A percentile compares a stretch with the other conserved stretches of the same genome.
Evolutionary conservation across 1,139 yeast genomes (phyloP).

Genomic region (Magnusiomyces clavatus): DNA sequence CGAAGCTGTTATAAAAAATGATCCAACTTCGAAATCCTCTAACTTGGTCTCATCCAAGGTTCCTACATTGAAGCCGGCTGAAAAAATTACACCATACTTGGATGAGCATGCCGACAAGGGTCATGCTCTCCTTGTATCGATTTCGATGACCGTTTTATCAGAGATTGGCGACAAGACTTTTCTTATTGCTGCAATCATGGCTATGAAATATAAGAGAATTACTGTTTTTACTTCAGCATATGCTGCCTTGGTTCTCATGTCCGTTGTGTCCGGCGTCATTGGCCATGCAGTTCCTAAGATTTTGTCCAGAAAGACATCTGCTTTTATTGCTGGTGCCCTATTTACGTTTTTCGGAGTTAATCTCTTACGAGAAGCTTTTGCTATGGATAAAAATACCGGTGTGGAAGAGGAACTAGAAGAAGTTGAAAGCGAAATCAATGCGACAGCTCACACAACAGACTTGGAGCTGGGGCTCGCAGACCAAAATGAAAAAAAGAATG

Average conservation of each 20-base stretch:
- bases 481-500: slow-evolving; percentile 20
- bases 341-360: slow-evolving; percentile 79
- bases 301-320: slow-evolving; percentile 72
- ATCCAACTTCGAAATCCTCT: too few species aligned
- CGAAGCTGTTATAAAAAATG: too few species aligned
- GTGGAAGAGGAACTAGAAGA: slow-evolving; percentile 95
- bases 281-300: slow-evolving; percentile 89
- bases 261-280: slow-evolving; percentile 78
- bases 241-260: slow-evolving; percentile 82
- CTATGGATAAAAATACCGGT: slow-evolving; percentile 73
- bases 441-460: slow-evolving; percentile 42
- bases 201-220: slow-evolving; percentile 82
- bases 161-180: slow-evolving; percentile 98
- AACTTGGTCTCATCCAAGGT: too few species aligned
- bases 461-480: slow-evolving; percentile 47
- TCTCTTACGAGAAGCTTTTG: slow-evolving; percentile 70
- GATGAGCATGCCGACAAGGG: slow-evolving; percentile 14
- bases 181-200: slow-evolving; percentile 94
- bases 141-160: slow-evolving; percentile 74
- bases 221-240: slow-evolving; percentile 85
- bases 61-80: neutral
- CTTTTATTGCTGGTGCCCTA: slow-evolving; percentile 69
- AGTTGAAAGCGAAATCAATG: slow-evolving; percentile 87
- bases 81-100: neutral
- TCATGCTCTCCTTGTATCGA: slow-evolving; percentile 32